Conservation (phyloP, 768 basidiomycete species). For the Xerocomellus dryophilus region DNA sequence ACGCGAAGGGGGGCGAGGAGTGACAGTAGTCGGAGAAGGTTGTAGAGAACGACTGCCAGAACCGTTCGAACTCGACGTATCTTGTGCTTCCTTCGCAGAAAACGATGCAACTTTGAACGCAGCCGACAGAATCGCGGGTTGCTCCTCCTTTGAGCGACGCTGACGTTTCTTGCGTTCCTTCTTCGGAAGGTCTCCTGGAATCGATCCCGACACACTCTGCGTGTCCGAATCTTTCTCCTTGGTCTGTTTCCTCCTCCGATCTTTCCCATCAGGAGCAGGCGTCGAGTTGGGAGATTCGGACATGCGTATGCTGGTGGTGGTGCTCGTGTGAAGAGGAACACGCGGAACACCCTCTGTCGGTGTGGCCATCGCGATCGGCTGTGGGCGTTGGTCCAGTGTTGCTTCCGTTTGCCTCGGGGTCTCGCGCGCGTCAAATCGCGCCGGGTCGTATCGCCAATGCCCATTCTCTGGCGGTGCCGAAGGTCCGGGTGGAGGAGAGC, state of each 20-base stretch:
- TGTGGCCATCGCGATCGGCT: slow-evolving; percentile 39
- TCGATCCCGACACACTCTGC: slow-evolving; percentile 29
- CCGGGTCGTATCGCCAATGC: slow-evolving; percentile 61
- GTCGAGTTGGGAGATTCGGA: slow-evolving; percentile 61
- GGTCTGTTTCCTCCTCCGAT: slow-evolving; percentile 40
- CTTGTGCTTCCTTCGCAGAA: slow-evolving; percentile 50
- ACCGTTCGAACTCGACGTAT: slow-evolving; percentile 62
- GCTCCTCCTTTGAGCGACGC: slow-evolving; percentile 44
- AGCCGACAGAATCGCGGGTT: slow-evolving; percentile 31
- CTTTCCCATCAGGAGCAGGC: slow-evolving; percentile 44
- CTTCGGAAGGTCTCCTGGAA: slow-evolving; percentile 45
- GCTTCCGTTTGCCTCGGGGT: slow-evolving; percentile 31
- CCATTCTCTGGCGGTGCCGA: slow-evolving; percentile 42
- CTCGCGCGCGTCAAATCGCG: slow-evolving; percentile 50
- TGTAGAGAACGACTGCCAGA: slow-evolving; percentile 63
- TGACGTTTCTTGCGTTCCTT: slow-evolving; percentile 55
- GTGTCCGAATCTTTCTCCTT: slow-evolving; percentile 51
- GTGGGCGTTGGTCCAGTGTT: slow-evolving; percentile 33
- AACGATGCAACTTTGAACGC: slow-evolving; percentile 33
- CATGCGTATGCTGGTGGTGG: slow-evolving; percentile 37
- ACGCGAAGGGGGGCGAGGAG: slow-evolving; percentile 59
- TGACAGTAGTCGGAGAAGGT: slow-evolving; percentile 65
- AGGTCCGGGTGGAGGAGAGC: slow-evolving; percentile 35
- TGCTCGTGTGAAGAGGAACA: slow-evolving; percentile 29
- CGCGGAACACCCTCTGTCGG: slow-evolving; percentile 44